phyloP scores from a whole-genome alignment of 1,139 yeast genomes.

The Nakaseomyces uthaithaninus region DNA sequence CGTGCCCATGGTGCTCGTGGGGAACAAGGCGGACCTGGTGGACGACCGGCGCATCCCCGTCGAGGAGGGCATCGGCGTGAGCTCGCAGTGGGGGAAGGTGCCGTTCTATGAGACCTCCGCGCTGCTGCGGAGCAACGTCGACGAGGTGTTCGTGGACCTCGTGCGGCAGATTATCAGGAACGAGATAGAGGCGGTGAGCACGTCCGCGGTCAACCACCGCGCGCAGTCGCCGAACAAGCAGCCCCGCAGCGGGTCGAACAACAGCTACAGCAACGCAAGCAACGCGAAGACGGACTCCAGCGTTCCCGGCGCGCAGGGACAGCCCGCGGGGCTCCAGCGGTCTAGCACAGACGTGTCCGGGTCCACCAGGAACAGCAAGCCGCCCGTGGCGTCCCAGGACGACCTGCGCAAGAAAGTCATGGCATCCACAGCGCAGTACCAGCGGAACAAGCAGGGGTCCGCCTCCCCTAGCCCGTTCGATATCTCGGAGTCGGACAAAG shows the following conservation, averaged over 20 bases:
- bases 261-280: not conserved
- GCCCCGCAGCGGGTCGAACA: slow-evolving; percentile 1
- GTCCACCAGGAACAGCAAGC: slow-evolving; percentile 2
- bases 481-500: no score
- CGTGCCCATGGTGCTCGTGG: slow-evolving; percentile 82
- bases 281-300: not conserved
- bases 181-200: slow-evolving; percentile 37
- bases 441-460: not conserved
- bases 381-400: not conserved
- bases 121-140: slow-evolving; percentile 81
- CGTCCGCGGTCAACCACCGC: slow-evolving; percentile 8
- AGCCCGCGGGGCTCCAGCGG: not conserved
- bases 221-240: slow-evolving; percentile 2
- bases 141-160: slow-evolving; percentile 80
- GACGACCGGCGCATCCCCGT: slow-evolving; percentile 68
- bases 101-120: slow-evolving; percentile 95
- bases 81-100: slow-evolving; percentile 78
- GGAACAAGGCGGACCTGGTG: slow-evolving; percentile 77
- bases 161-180: slow-evolving; percentile 82
- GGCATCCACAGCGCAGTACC: slow-evolving; percentile 4
- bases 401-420: slow-evolving; percentile 3
- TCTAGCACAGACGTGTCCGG: not conserved
- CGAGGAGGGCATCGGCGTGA: slow-evolving; percentile 75
- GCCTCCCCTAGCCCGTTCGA: no score
- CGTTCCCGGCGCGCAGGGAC: not conserved